Percentiles rank a stretch among this genome's conserved stretches.
phyloP scores from a whole-genome alignment of 148 eudicot species.

The Chenopodium berlandieri region DNA sequence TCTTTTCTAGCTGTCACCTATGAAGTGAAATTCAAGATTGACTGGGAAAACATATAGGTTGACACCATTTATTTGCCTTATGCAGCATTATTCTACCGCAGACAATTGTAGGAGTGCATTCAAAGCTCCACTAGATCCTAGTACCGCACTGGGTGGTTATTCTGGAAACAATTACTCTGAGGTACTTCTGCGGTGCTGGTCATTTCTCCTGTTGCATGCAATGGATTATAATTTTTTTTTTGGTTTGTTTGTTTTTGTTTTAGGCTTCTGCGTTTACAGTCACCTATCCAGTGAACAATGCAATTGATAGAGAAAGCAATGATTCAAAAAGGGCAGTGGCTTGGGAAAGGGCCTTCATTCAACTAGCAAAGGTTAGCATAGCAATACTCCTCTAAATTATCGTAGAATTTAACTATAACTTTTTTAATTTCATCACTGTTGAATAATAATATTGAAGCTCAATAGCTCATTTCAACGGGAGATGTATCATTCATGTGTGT shows the following conservation, averaged over 20 bases:
- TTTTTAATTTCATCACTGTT: not conserved
- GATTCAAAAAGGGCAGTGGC: slow-evolving; percentile 68
- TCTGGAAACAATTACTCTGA: slow-evolving; percentile 84
- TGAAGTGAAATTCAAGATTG: not conserved
- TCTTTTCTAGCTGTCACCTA: not conserved
- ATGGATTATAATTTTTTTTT: slow-evolving; percentile 23
- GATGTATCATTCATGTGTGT: not conserved
- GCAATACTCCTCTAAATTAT: not conserved
- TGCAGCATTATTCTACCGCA: slow-evolving; percentile 77
- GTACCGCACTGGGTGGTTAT: slow-evolving; percentile 92
- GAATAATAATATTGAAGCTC: not conserved
- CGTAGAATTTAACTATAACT: not conserved
- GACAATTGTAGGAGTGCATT: slow-evolving; percentile 87
- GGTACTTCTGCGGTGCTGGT: slow-evolving; percentile 46
- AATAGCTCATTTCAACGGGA: not conserved
- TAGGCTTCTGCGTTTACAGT: slow-evolving; percentile 97
- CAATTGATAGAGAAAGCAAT: slow-evolving; percentile 67
- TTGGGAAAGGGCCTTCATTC: slow-evolving; percentile 96
- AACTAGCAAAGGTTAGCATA: slow-evolving; percentile 68
- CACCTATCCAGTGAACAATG: slow-evolving; percentile 97
- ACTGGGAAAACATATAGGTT: not conserved
- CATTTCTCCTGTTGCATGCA: slow-evolving; percentile 1
- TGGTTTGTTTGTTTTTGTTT: not conserved
- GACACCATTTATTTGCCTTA: slow-evolving; percentile 19
- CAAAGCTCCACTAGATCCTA: slow-evolving; percentile 97